Conservation (phyloP, 345 rosid genomes). For the Moricandia moricandioides region DNA sequence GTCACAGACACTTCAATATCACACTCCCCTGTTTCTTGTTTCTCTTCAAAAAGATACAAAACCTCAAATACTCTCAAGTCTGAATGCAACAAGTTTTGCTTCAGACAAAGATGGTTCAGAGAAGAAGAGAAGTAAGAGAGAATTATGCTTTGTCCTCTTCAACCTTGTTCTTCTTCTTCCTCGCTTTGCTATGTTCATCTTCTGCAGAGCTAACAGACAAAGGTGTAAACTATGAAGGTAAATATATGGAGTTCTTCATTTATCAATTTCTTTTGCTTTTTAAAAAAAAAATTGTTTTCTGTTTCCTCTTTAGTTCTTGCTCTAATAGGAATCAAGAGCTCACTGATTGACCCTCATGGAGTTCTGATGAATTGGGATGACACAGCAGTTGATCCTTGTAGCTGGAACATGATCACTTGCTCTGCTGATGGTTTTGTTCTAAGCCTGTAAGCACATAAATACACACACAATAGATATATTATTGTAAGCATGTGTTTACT, state of each 20-base stretch:
- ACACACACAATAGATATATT: not conserved
- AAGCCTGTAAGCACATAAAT: slow-evolving; percentile 59
- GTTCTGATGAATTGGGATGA: slow-evolving; percentile 74
- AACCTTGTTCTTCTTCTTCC: slow-evolving; percentile 36
- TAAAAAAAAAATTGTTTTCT: not conserved
- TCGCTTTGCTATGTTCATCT: slow-evolving; percentile 35
- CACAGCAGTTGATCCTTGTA: slow-evolving; percentile 82
- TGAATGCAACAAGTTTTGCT: slow-evolving; percentile 17
- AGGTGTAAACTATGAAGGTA: slow-evolving; percentile 94
- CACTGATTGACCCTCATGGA: slow-evolving; percentile 46
- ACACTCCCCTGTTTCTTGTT: slow-evolving; percentile 24
- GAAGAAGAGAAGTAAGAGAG: slow-evolving; percentile 26
- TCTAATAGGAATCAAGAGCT: too few species aligned
- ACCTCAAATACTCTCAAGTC: not conserved
- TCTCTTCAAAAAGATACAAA: not conserved
- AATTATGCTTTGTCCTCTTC: slow-evolving; percentile 29
- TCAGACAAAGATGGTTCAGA: slow-evolving; percentile 34
- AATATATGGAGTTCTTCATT: not conserved
- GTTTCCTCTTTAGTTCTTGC: slow-evolving; percentile 44
- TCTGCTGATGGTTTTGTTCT: slow-evolving; percentile 59
- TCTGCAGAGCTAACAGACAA: slow-evolving; percentile 65
- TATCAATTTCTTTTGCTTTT: not conserved
- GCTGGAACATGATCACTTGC: slow-evolving; percentile 75
- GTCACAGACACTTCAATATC: slow-evolving; percentile 23
- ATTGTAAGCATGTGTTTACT: not conserved